These are phyloP conservation scores for Eucalyptus pauciflora DNA, from an alignment of 345 rosid genomes.

Conservation along the genomic window DNA sequence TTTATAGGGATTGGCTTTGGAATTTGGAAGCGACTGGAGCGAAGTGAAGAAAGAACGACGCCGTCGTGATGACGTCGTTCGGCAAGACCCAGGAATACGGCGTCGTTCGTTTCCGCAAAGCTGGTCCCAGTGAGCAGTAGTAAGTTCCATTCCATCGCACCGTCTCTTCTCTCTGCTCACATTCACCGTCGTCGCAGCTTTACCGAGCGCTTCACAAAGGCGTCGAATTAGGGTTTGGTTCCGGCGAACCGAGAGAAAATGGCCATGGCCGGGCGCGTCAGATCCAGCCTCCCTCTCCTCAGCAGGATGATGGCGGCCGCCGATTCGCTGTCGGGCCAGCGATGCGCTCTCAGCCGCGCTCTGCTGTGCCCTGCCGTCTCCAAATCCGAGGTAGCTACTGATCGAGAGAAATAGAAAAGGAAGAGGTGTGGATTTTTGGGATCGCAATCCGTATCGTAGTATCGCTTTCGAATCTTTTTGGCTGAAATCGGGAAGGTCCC, in stretches of 20 bases:
- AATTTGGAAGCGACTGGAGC: not conserved
- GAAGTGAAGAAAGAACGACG: not conserved
- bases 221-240: not conserved
- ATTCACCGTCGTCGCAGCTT: not conserved
- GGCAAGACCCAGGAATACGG: not conserved
- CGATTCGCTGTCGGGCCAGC: slow-evolving; percentile 19
- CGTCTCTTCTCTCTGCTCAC: not conserved
- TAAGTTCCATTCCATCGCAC: not conserved
- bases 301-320: slow-evolving; percentile 18
- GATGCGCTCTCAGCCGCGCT: slow-evolving; percentile 23
- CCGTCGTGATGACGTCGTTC: not conserved
- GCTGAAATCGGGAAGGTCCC: not conserved
- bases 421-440: not conserved
- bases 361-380: slow-evolving; percentile 9
- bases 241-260: not conserved
- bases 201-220: not conserved
- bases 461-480: not conserved
- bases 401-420: not conserved
- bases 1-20: not conserved
- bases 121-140: not conserved
- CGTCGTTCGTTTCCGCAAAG: not conserved
- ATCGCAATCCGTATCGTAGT: not conserved
- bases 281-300: slow-evolving; percentile 58
- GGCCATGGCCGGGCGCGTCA: slow-evolving; percentile 58
- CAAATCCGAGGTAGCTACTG: slow-evolving; percentile 29